Percentiles rank a stretch among this genome's conserved stretches.
Evolutionary conservation across 2,329 filamentous ascomycete genomes (phyloP).

Genomic region (Penicillium sp.): DNA sequence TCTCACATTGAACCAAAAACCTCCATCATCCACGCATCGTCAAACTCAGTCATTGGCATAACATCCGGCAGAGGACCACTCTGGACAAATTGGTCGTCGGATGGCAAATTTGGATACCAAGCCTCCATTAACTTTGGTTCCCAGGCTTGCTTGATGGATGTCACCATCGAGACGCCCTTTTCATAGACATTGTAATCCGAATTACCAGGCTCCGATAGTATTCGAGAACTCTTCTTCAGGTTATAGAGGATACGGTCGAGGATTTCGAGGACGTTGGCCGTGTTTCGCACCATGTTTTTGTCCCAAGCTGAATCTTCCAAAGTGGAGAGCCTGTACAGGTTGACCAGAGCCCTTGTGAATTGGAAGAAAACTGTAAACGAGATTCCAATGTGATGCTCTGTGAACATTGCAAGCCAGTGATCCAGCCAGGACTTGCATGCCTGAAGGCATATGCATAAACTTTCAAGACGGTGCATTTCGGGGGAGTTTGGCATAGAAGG

Average conservation of each 20-base stretch:
- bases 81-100: slow-evolving; percentile 2
- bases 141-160: slow-evolving; percentile 17
- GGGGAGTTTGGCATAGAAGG: slow-evolving; percentile 16
- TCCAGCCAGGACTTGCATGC: slow-evolving; percentile 23
- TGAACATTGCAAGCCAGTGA: slow-evolving; percentile 12
- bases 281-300: slow-evolving; percentile 21
- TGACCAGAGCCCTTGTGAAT: slow-evolving; percentile 19
- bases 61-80: slow-evolving; percentile 8
- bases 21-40: slow-evolving; percentile 24
- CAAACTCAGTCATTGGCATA: slow-evolving; percentile 15
- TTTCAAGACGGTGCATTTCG: slow-evolving; percentile 21
- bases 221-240: slow-evolving; percentile 11
- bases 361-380: slow-evolving; percentile 24
- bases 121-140: slow-evolving; percentile 20
- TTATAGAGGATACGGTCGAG: slow-evolving; percentile 16
- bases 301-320: slow-evolving; percentile 29
- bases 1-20: slow-evolving; percentile 18
- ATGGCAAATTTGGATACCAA: slow-evolving; percentile 14
- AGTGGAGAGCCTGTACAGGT: slow-evolving; percentile 21
- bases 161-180: slow-evolving; percentile 16
- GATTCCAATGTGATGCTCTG: slow-evolving; percentile 12
- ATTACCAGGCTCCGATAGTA: background rate
- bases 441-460: slow-evolving; percentile 19
- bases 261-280: slow-evolving; percentile 22
- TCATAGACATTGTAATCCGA: slow-evolving; percentile 16